These are phyloP conservation scores for Tolypocladium sp. DNA, from an alignment of 2,329 filamentous ascomycete genomes.

Conservation along the genomic window DNA sequence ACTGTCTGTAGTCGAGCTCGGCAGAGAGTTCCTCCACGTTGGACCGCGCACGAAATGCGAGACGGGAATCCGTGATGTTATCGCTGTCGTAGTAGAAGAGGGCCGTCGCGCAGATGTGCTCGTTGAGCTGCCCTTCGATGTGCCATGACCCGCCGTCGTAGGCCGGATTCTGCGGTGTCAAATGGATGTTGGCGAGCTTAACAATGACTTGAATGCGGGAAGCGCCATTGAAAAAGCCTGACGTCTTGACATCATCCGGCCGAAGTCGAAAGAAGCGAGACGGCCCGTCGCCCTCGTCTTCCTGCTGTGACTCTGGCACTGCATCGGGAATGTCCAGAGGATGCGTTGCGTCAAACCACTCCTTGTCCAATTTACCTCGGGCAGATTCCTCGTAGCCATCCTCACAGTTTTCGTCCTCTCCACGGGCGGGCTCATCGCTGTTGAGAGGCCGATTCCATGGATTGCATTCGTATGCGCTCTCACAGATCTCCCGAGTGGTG, in stretches of 20 bases:
- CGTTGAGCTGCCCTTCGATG: constrained; percentile 47
- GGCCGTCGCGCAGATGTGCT: constrained; percentile 54
- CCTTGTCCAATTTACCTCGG: constrained; percentile 7
- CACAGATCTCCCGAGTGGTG: constrained; percentile 9
- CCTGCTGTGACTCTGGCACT: not conserved
- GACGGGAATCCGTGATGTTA: constrained; percentile 44
- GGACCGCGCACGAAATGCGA: constrained; percentile 41
- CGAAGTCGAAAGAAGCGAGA: not conserved
- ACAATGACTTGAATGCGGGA: constrained; percentile 50
- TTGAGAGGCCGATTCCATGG: constrained; percentile 13
- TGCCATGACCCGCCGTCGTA: constrained; percentile 49
- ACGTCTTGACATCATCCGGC: constrained; percentile 13
- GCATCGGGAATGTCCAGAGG: constrained; percentile 7
- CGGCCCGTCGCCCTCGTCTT: not conserved
- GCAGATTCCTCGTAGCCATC: not conserved
- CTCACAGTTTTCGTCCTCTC: constrained; percentile 14
- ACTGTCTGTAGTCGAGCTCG: constrained; percentile 19
- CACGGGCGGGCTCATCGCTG: constrained; percentile 11
- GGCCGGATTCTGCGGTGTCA: constrained; percentile 46
- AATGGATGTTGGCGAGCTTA: constrained; percentile 52
- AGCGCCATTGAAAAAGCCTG: constrained; percentile 17
- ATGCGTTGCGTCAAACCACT: constrained; percentile 20
- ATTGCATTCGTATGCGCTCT: constrained; percentile 4
- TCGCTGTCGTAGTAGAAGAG: constrained; percentile 53
- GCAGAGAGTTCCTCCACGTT: constrained; percentile 15